These are phyloP conservation scores for Osmanthus fragrans DNA, from an alignment of 257 asterid species.

Conservation along the genomic window DNA sequence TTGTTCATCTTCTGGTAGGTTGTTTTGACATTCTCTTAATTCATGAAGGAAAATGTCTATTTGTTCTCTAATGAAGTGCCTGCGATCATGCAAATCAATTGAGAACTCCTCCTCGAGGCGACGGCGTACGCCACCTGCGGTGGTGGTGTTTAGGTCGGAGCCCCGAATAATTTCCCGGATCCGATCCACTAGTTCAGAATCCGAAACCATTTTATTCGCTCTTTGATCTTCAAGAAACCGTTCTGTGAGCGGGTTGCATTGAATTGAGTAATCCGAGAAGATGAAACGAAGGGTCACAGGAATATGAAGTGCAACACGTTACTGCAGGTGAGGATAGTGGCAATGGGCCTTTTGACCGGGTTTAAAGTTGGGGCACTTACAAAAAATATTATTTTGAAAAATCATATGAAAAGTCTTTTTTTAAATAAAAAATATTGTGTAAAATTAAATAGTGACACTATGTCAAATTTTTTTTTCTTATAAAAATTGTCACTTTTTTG, in stretches of 20 bases:
- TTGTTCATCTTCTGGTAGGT: slow-evolving; percentile 3
- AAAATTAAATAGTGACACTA: no score
- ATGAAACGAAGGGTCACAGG: neutral
- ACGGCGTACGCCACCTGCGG: slow-evolving; percentile 43
- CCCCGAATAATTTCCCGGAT: slow-evolving; percentile 35
- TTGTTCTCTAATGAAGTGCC: slow-evolving; percentile 39
- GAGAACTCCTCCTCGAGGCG: slow-evolving; percentile 46
- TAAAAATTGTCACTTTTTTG: no score
- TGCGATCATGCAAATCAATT: slow-evolving; percentile 34
- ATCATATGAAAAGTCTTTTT: no score
- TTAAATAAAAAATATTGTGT: no score
- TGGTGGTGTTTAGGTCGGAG: slow-evolving; percentile 43
- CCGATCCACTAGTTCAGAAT: slow-evolving; percentile 39
- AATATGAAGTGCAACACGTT: neutral
- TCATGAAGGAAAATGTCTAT: slow-evolving; percentile 35
- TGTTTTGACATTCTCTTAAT: slow-evolving; percentile 11
- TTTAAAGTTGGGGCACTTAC: no score
- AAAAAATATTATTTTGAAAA: no score
- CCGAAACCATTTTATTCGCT: slow-evolving; percentile 35
- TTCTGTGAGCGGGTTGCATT: neutral
- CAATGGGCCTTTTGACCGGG: no score
- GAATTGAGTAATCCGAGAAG: neutral
- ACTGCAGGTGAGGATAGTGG: no score
- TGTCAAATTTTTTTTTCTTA: no score
- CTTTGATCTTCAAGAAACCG: neutral